Percentiles rank a stretch among this genome's conserved stretches.
phyloP scores from a whole-genome alignment of 371 early-diverging fungal species.

The Mortierella sp. region DNA sequence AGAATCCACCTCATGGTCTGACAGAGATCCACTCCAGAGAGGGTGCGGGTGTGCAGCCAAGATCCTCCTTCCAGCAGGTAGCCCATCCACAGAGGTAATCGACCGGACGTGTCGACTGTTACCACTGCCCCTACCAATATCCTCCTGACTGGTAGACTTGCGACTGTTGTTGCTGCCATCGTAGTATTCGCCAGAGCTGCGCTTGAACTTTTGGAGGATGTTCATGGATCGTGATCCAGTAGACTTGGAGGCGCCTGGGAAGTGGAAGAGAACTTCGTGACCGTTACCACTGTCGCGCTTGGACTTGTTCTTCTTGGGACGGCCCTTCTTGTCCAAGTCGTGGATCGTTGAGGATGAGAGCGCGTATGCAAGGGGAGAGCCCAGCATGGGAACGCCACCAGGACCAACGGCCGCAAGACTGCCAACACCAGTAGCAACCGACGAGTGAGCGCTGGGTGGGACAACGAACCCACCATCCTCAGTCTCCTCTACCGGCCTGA shows the following conservation, averaged over 20 bases:
- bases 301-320: conserved; percentile 18
- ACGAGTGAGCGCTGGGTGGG: background rate
- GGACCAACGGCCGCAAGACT: conserved; percentile 4
- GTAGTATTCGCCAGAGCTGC: conserved; percentile 15
- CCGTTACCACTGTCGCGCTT: conserved; percentile 2
- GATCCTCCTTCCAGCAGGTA: background rate
- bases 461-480: conserved; percentile 17
- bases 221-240: background rate
- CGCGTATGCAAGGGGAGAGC: conserved; percentile 37
- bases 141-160: background rate
- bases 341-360: conserved; percentile 47
- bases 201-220: conserved; percentile 39
- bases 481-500: conserved; percentile 40
- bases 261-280: conserved; percentile 15
- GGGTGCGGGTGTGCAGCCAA: conserved; percentile 54
- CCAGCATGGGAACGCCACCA: conserved; percentile 11
- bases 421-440: background rate
- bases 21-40: conserved; percentile 53
- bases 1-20: conserved; percentile 37
- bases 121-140: background rate
- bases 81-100: conserved; percentile 20
- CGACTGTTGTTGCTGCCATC: conserved; percentile 4
- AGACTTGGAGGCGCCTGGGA: background rate
- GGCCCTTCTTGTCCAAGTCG: conserved; percentile 31
- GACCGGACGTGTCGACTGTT: conserved; percentile 22